phyloP scores from a whole-genome alignment of 2,329 filamentous ascomycete genomes.

The Xylariales sp. region DNA sequence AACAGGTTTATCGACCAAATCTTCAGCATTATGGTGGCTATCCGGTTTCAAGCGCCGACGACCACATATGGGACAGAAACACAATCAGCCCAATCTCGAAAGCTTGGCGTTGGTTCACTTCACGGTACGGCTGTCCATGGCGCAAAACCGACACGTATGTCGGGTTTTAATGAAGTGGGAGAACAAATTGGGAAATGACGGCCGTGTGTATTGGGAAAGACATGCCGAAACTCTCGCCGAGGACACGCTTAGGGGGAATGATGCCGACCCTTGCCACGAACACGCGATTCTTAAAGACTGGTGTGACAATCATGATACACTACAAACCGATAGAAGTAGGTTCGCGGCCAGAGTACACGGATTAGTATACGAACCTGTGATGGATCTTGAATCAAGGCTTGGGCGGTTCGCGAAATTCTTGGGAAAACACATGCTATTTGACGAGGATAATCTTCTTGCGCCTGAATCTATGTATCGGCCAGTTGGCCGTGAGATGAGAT shows the following conservation, averaged over 20 bases:
- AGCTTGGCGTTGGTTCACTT: not conserved
- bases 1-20: not conserved
- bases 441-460: not conserved
- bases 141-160: not conserved
- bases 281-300: not conserved
- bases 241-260: not conserved
- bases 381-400: not conserved
- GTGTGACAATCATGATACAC: not conserved
- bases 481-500: not conserved
- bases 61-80: not conserved
- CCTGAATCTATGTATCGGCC: slow-evolving; percentile 11
- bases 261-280: not conserved
- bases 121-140: slow-evolving; percentile 1
- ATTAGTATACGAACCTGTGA: not conserved
- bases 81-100: not conserved
- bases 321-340: not conserved
- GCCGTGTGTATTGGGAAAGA: not conserved
- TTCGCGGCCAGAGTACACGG: not conserved
- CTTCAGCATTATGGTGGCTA: slow-evolving; percentile 2
- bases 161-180: not conserved
- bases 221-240: not conserved
- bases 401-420: slow-evolving; percentile 2
- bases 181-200: not conserved
- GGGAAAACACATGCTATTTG: not conserved
- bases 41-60: slow-evolving; percentile 2